Conservation (phyloP, 1,284 basidiomycete species). For the Rhodotorula sp. region DNA sequence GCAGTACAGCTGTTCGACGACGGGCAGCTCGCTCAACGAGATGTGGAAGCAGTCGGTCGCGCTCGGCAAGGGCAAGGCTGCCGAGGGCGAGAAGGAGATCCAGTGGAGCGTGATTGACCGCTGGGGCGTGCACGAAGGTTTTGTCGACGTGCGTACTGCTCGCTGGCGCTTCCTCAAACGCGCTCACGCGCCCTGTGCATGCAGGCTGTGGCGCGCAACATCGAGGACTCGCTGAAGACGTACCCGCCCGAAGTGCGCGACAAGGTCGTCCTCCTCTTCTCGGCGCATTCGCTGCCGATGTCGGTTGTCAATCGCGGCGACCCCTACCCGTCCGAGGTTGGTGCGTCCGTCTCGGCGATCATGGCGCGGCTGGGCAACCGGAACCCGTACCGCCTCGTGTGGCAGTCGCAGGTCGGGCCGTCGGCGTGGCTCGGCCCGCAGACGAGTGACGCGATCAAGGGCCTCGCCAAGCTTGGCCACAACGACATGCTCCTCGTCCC, state of each 20-base stretch:
- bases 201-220: slow-evolving; percentile 86
- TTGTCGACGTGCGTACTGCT: slow-evolving; percentile 72
- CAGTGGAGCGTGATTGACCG: slow-evolving; percentile 98
- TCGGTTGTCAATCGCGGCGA: slow-evolving; percentile 97
- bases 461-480: slow-evolving; percentile 81
- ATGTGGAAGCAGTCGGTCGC: slow-evolving; percentile 61
- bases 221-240: slow-evolving; percentile 77
- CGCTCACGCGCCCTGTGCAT: not conserved
- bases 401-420: slow-evolving; percentile 98
- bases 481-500: slow-evolving; percentile 89
- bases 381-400: slow-evolving; percentile 88
- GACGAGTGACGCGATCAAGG: slow-evolving; percentile 88
- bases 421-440: slow-evolving; percentile 98
- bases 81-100: slow-evolving; percentile 60
- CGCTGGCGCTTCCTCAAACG: not conserved
- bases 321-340: slow-evolving; percentile 94
- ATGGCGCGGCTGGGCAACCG: slow-evolving; percentile 76
- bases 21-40: slow-evolving; percentile 95
- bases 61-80: slow-evolving; percentile 55
- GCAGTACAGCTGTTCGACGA: slow-evolving; percentile 98
- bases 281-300: slow-evolving; percentile 96
- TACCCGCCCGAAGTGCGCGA: slow-evolving; percentile 70
- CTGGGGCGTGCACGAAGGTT: slow-evolving; percentile 93
- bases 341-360: slow-evolving; percentile 85
- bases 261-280: slow-evolving; percentile 81